These are phyloP conservation scores for Fragosphaeria purpurea DNA, from an alignment of 2,329 filamentous ascomycete genomes.

Conservation along the genomic window DNA sequence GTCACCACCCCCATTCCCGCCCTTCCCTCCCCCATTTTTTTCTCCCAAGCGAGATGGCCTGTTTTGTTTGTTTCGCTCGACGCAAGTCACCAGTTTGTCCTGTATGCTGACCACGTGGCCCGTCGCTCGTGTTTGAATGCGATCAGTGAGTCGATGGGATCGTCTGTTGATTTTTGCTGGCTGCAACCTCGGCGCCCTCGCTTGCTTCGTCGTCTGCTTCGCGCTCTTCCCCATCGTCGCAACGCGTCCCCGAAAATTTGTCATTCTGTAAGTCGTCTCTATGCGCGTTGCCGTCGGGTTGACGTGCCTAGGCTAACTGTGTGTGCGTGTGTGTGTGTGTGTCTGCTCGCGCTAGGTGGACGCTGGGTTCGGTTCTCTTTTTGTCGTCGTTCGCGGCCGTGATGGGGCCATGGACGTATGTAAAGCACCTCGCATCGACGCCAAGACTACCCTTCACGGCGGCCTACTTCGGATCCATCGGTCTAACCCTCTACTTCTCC, in stretches of 20 bases:
- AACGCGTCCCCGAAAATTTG: slow-evolving; percentile 82
- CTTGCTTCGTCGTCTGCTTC: slow-evolving; percentile 91
- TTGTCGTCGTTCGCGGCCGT: slow-evolving; percentile 85
- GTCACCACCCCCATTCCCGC: slow-evolving; percentile 6
- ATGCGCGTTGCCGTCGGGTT: slow-evolving; percentile 2
- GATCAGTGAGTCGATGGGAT: slow-evolving; percentile 89
- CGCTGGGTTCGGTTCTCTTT: slow-evolving; percentile 83
- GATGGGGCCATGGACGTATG: slow-evolving; percentile 81
- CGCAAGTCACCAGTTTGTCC: not conserved
- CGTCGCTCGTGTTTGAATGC: slow-evolving; percentile 16
- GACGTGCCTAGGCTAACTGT: too few species aligned
- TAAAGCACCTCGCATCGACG: slow-evolving; percentile 73
- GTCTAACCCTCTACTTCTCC: slow-evolving; percentile 81
- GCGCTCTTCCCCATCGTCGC: slow-evolving; percentile 76
- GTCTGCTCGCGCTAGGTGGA: slow-evolving; percentile 57
- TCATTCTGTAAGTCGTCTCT: slow-evolving; percentile 71
- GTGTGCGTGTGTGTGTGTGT: too few species aligned
- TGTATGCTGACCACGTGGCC: slow-evolving; percentile 13
- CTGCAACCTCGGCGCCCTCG: slow-evolving; percentile 80
- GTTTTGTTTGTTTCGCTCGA: not conserved
- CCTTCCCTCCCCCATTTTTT: too few species aligned
- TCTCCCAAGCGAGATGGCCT: too few species aligned
- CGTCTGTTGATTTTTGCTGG: slow-evolving; percentile 83
- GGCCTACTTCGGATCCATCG: slow-evolving; percentile 90
- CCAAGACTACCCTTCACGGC: slow-evolving; percentile 84